Conservation (phyloP, 225 moss, liverwort and hornwort species). For the Climacium dendroides region DNA sequence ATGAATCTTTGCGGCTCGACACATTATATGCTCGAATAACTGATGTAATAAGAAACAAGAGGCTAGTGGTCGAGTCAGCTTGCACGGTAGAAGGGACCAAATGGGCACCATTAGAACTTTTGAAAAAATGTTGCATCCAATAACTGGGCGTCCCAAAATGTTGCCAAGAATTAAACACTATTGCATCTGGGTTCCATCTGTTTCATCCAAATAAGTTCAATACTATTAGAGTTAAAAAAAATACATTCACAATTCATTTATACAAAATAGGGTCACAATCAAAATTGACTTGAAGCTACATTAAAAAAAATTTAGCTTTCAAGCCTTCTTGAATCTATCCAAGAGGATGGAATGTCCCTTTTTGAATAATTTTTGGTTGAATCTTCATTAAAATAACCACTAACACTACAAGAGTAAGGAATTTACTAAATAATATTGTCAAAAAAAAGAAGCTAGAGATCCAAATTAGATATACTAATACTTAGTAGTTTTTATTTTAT, state of each 20-base stretch:
- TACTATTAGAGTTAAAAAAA: not conserved
- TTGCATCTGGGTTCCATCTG: constrained; percentile 96
- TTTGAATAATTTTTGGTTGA: rapidly evolving
- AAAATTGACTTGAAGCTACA: not conserved
- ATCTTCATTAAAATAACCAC: not conserved
- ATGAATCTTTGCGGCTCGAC: constrained; percentile 5
- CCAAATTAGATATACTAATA: rapidly evolving
- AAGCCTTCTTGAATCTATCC: too few relatives aligned
- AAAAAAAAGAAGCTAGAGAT: not conserved
- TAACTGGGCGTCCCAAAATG: constrained; percentile 88
- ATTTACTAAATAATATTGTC: too few relatives aligned
- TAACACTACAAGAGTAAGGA: too few relatives aligned
- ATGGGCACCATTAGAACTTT: constrained; percentile 50
- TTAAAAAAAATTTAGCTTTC: not conserved
- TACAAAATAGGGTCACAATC: not conserved
- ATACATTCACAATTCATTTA: not conserved
- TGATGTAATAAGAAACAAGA: constrained; percentile 33
- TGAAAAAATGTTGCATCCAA: constrained; percentile 82
- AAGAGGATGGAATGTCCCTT: rapidly evolving
- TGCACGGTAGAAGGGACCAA: constrained; percentile 29
- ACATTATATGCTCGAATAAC: constrained; percentile 17
- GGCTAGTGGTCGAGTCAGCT: not conserved
- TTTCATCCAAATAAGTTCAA: not conserved
- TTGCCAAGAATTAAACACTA: constrained; percentile 78
- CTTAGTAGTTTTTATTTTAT: not conserved